Base-by-base conservation (phyloP, 2,329 filamentous ascomycete species). In the Anthostomella pinea region DNA sequence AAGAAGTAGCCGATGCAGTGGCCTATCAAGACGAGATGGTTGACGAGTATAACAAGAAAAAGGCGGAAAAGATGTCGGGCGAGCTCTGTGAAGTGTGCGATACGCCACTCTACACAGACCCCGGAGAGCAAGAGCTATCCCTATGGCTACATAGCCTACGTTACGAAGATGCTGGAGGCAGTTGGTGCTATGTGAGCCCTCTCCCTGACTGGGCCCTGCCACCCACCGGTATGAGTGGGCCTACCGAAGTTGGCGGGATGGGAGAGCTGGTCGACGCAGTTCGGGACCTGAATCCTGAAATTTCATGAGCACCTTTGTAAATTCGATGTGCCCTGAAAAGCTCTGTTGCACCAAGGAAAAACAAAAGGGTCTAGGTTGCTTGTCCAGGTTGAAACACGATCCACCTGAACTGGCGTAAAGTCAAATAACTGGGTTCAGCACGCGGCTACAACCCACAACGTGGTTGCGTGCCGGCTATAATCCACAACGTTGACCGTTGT, bases 11-110 rank as follows among this genome's bases (percentile, higher is more conserved):
- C 1, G 85, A 95, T 54, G 89, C 93, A 0, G 83, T 94, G 13
- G 87, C 87, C 2, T 97, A 96, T 64, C 87, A 96, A 58, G 87
- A 96, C 57, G 87, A 93, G 52, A 90, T 96, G 79, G 83, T 96
- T 23, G 85, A 90, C 50, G 75, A 84, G 37, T 97, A 97, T 62
- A 81, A 95, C 58, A 88, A 90, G 65, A 80, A 83, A 53, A 90
- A 91, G 53, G 91, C 90, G 1, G 93, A 98, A 70, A 90, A 87
- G 60, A 85, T 97, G 75, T 94, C 90, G 1, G 93, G 93, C 9
- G 72, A 89, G 54, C 67, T 79, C 11, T 98, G 93, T 60, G 73
- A 83, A 5, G 63, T 89, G 21, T 98, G 93, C 62, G 76, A 84
- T 40, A 95, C 93, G 14, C 85, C 87, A 15, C 70, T 98, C 27